Conservation (phyloP, 2,329 filamentous ascomycete genomes). For the Talaromyces amestolkiae region DNA sequence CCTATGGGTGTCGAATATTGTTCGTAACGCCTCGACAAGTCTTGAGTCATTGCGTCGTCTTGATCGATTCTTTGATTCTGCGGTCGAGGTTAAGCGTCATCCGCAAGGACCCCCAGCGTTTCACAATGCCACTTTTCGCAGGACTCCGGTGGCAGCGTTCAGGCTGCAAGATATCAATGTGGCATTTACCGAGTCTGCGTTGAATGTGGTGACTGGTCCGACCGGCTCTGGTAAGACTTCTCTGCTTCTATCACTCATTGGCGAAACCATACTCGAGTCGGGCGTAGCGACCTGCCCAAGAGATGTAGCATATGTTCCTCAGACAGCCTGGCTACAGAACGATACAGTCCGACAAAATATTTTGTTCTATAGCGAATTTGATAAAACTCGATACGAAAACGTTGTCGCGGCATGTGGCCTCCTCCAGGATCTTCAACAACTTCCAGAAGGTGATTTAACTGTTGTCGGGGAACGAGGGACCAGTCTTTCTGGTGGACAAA, state of each 20-base stretch:
- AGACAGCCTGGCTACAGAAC: constrained; percentile 64
- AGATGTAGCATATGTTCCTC: constrained; percentile 59
- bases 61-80: constrained; percentile 55
- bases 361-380: constrained; percentile 58
- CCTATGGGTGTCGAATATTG: constrained; percentile 50
- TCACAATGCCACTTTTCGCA: constrained; percentile 48
- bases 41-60: constrained; percentile 52
- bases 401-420: constrained; percentile 63
- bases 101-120: constrained; percentile 52
- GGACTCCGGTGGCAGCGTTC: constrained; percentile 53
- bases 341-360: constrained; percentile 66
- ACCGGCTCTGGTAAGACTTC: constrained; percentile 60
- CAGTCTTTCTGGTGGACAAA: constrained; percentile 78
- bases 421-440: constrained; percentile 54
- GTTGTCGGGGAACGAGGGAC: constrained; percentile 67
- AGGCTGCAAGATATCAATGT: constrained; percentile 42
- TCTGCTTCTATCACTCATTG: constrained; percentile 40
- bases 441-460: constrained; percentile 62
- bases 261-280: constrained; percentile 28
- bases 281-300: constrained; percentile 40
- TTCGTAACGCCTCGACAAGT: constrained; percentile 44
- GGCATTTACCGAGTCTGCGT: constrained; percentile 53
- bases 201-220: constrained; percentile 56
- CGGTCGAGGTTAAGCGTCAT: constrained; percentile 50
- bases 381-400: constrained; percentile 55